These are phyloP conservation scores for Helminthosporium solani DNA, from an alignment of 2,329 filamentous ascomycete species.

Conservation along the genomic window DNA sequence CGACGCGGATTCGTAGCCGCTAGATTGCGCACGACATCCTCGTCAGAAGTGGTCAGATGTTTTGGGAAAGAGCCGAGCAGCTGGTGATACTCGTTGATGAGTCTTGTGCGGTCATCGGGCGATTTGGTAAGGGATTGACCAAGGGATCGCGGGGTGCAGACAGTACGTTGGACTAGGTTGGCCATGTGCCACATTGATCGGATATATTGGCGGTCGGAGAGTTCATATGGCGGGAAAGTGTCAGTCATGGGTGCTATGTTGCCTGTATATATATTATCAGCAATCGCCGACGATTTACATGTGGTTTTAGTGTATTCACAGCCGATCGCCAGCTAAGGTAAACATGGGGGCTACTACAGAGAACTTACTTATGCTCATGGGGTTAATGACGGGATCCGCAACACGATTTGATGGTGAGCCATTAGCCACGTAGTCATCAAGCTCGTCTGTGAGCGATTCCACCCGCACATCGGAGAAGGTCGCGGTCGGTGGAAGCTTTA, in stretches of 20 bases:
- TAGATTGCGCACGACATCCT: slow-evolving; percentile 58
- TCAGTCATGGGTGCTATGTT: slow-evolving; percentile 47
- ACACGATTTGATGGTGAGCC: slow-evolving; percentile 50
- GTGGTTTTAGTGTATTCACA: too few species aligned
- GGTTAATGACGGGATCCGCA: slow-evolving; percentile 48
- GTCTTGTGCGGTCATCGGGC: slow-evolving; percentile 66
- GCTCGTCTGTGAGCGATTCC: slow-evolving; percentile 69
- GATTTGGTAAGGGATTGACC: slow-evolving; percentile 71
- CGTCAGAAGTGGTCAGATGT: slow-evolving; percentile 68
- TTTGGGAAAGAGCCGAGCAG: slow-evolving; percentile 73
- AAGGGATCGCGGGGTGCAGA: slow-evolving; percentile 73
- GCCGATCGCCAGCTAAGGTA: too few species aligned
- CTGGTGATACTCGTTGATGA: slow-evolving; percentile 68
- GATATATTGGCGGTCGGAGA: slow-evolving; percentile 57
- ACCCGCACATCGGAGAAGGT: slow-evolving; percentile 79
- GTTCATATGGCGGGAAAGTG: slow-evolving; percentile 42
- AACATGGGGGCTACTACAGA: not conserved
- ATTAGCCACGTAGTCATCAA: slow-evolving; percentile 64
- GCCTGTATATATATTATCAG: not conserved
- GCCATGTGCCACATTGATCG: slow-evolving; percentile 77
- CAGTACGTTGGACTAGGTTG: slow-evolving; percentile 73
- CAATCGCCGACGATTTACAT: not conserved
- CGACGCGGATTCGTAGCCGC: slow-evolving; percentile 64
- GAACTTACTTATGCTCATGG: slow-evolving; percentile 49
- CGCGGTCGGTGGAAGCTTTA: slow-evolving; percentile 74